Base-by-base conservation (phyloP, 768 basidiomycete species). In the Lactarius indigo region DNA sequence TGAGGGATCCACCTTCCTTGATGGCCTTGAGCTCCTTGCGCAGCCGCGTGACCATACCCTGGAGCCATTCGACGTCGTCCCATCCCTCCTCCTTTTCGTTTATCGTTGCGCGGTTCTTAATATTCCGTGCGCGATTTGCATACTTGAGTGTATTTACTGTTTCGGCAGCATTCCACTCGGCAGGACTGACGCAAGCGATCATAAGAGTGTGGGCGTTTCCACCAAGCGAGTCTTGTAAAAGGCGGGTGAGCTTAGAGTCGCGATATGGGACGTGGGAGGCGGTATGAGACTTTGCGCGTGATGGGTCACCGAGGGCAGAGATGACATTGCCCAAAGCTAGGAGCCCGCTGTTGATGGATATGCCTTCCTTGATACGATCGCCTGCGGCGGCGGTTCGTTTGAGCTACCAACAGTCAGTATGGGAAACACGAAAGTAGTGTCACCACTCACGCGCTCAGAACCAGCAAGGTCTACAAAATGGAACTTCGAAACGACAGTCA, bases 381-480 rank as follows among this genome's bases (percentile, higher is more conserved):
- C 97, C 97, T 10, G 88, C 89, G 5, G 96, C 97, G 1, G 95
- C 92, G 10, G 97, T 99, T 52, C 97, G 88, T 78, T 99, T 99
- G 57, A 99, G 83, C 91, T 94, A 72, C 50, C 70, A 66, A 74
- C 61, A 66, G 65, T 64, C 56, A 58, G 68, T 47, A 20, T 64
- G 10, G 26, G 55, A 41, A 41, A n/a, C 64, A 64, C 8, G 31
- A 56, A 42, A 41, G 61, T 64, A 41, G 50, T 7, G 31, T 59
- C 12, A 44, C 18, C 28, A 79, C 89, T 75, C 76, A 94, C 91
- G 72, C 97, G 81, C 80, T 99, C 97, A 47, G 93, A 96, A 44
- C 97, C 97, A 31, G 97, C 97, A 73, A 99, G 78, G 79, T 99
- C 97, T 31, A 99, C 97, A 71, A 98, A 98, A 77, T 99, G 96